These are phyloP conservation scores for Trichaptum fuscoviolaceum DNA, from an alignment of 768 basidiomycete genomes.

Conservation along the genomic window DNA sequence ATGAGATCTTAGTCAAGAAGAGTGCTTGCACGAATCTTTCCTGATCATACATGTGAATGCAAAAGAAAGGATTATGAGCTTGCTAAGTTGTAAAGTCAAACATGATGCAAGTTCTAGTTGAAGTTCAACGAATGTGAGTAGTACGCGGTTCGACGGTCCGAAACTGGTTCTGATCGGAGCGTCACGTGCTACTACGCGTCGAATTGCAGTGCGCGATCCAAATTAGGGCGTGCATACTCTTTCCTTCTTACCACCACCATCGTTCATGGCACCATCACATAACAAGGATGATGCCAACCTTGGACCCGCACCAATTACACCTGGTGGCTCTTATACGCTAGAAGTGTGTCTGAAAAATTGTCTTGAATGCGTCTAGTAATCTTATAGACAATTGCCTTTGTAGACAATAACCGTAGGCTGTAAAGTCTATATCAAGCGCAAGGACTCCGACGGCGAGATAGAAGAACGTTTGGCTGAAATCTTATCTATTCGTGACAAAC, in stretches of 20 bases:
- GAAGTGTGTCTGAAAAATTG: conserved; percentile 43
- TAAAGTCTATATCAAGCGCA: conserved; percentile 89
- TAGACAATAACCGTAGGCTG: conserved; percentile 90
- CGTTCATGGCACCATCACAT: not conserved
- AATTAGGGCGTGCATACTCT: not conserved
- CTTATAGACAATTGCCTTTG: conserved; percentile 1
- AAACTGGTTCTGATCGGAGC: not conserved
- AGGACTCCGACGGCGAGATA: conserved; percentile 61
- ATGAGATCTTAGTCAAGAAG: too few species aligned
- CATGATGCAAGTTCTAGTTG: too few species aligned
- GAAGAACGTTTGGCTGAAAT: conserved; percentile 97
- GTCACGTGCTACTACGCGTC: not conserved
- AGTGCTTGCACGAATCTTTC: too few species aligned
- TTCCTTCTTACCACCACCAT: conserved; percentile 3
- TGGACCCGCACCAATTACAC: conserved; percentile 59
- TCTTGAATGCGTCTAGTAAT: conserved; percentile 17
- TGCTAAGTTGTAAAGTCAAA: too few species aligned
- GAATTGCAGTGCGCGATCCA: not conserved
- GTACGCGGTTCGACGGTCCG: too few species aligned
- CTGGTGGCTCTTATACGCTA: conserved; percentile 71
- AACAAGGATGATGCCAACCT: conserved; percentile 31
- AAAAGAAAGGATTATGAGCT: too few species aligned
- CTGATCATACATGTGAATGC: too few species aligned
- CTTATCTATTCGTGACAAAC: conserved; percentile 88
- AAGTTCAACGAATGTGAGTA: too few species aligned